These are phyloP conservation scores for Colletotrichum magnum DNA, from an alignment of 2,329 filamentous ascomycete species.

Conservation along the genomic window DNA sequence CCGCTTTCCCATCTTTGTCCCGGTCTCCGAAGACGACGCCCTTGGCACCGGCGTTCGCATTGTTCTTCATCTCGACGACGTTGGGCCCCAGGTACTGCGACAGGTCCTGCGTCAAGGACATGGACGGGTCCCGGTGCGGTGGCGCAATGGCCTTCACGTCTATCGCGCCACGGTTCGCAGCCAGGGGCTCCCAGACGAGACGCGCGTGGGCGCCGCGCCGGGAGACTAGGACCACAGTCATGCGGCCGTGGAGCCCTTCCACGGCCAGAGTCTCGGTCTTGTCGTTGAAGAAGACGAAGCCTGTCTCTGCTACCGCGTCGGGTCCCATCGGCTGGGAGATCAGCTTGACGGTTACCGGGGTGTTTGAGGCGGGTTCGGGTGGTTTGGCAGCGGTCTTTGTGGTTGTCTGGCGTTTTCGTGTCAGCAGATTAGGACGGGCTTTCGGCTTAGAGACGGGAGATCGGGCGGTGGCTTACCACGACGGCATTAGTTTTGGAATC, in stretches of 20 bases:
- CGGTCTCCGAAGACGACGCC: neutral
- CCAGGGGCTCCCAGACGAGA: neutral
- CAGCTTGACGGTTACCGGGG: no score
- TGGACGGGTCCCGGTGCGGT: neutral
- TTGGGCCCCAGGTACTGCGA: neutral
- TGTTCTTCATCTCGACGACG: neutral
- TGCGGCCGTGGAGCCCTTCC: neutral
- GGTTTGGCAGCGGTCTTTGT: no score
- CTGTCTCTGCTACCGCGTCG: neutral
- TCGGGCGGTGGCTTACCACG: no score
- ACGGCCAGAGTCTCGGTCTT: neutral
- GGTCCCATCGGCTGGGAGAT: no score
- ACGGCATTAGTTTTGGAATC: no score
- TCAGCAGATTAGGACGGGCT: no score
- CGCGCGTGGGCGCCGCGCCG: neutral
- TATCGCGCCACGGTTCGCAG: neutral
- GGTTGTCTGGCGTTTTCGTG: no score
- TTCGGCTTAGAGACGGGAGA: no score
- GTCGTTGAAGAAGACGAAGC: neutral
- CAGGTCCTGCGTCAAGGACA: neutral
- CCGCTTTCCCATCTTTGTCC: neutral
- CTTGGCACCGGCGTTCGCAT: neutral
- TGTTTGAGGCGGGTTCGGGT: no score
- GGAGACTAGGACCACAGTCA: neutral
- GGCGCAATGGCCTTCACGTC: neutral